Evolutionary conservation across 192 early-diverging fungal genomes (phyloP), one percentile per base, ranked within the genome.

Genomic region (Coemansia sp.): DNA sequence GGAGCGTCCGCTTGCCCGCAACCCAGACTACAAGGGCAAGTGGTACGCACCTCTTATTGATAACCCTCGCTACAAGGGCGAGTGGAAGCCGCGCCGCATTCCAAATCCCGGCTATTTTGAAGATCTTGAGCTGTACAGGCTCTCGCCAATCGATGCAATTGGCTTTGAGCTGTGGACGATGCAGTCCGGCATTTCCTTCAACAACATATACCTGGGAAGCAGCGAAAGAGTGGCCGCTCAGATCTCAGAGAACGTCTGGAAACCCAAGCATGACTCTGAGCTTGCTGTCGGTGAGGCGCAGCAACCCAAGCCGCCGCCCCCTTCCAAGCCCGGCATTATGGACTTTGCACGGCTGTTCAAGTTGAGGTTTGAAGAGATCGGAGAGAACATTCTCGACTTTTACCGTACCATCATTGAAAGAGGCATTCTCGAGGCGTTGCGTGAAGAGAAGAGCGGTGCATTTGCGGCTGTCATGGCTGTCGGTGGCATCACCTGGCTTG

Each of bases 91-190:
- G 6, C 85, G 89, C 63, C 90, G 90, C 85, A 95, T 97, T 56
- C 62, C 81, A 73, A 97, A 97, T 84, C 93, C 95, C 0, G 80
- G 81, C 35, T 97, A 85, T 75, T 94, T 90, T 76, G 92, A 95
- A 72, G 95, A 97, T 70, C 75, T 80, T 59, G 72, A 77, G 46
- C 91, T 91, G 21, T 87, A 90, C 72, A 90, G 92, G 79, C 89
- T 96, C 63, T 88, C 87, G 43, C 87, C 87, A 67, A 94, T 96
- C 64, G 85, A 62, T 62, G 93, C 89, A 35, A 83, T 95, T 66
- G 95, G 95, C 11, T 94, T 95, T 66, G 95, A 97, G 80, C 79
- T 97, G 65, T 97, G 94, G 94, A 93, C 92, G 48, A 96, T 97
- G 92, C 92, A 94, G 82, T 80, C 90, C 62, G 84, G 87, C 33